Evolutionary conservation across 495 filamentous ascomycete species (phyloP), one percentile per base, ranked within the genome.

Genomic region (Podospora anserina): DNA sequence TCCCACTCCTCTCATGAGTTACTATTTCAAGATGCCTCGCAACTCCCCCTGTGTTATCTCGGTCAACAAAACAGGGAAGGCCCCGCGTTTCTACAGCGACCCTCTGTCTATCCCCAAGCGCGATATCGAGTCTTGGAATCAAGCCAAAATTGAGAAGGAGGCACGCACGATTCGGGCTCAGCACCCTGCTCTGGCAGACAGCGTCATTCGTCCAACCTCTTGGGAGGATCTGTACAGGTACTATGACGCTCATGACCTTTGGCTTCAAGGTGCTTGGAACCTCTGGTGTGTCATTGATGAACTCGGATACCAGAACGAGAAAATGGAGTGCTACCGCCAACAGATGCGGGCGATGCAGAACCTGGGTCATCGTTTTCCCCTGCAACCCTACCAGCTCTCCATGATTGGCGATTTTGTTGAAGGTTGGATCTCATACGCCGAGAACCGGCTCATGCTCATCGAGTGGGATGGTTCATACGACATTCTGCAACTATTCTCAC

Each of bases 191-290:
- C 65, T 70, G 9, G 80, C 77, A 49, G 74, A 71, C 65, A 66
- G 63, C 56, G 74, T 83, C 34, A 72, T 56, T 15, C 44, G 65
- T 0, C 70, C 70, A 1, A 27, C 34, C 0, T 30, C 18, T 16
- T 83, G 71, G 66, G 68, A 74, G 61, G 73, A 83, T 23, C 64
- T 88, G 16, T 81, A 84, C 67, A 61, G 80, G n/a, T 87, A 83
- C 63, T 88, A 84, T 66, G 86, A 88, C 69, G 71, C 75, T 3
- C 66, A 76, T 56, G 86, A 88, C 63, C 81, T 87, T 28, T 83
- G 80, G 63, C 16, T 75, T 30, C 66, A 81, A 18, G 81, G 83
- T 5, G 74, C 79, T 0, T 67, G 68, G 23, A 88, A 88, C 66
- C 77, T 88, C 34, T 79, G 66, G 69, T 68, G 68, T 3, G 78